A percentile compares a stretch with the other conserved stretches of the same genome.
Conservation (phyloP, 1,284 basidiomycete genomes). For the Marasmius sp. region DNA sequence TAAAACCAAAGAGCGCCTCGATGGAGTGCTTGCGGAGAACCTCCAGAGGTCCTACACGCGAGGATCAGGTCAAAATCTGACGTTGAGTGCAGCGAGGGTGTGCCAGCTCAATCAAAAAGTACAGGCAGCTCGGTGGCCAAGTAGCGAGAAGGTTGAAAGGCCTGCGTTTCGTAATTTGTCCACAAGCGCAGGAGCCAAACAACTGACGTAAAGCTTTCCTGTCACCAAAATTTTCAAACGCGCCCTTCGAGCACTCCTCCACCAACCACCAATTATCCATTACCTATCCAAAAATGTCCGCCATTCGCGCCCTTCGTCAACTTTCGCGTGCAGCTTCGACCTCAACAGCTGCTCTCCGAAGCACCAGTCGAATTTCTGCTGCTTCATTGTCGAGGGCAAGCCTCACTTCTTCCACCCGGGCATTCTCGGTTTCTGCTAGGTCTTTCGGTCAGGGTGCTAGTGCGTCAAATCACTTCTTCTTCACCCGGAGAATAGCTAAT, state of each 20-base stretch:
- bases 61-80: no score
- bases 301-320: constrained; percentile 43
- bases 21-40: no score
- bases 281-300: constrained; percentile 34
- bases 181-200: not conserved
- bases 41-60: no score
- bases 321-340: constrained; percentile 28
- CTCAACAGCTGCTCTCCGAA: constrained; percentile 19
- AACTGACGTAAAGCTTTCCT: not conserved
- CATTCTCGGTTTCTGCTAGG: constrained; percentile 57
- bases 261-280: constrained; percentile 1
- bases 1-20: no score
- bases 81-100: no score
- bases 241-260: not conserved
- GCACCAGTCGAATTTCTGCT: constrained; percentile 14
- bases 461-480: constrained; percentile 36
- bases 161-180: no score
- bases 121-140: no score
- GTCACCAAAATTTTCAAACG: not conserved
- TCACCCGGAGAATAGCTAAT: not conserved
- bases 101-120: no score
- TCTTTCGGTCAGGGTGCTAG: constrained; percentile 61
- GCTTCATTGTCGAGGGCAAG: constrained; percentile 13
- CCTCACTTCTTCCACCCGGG: constrained; percentile 27
- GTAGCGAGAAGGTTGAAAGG: no score